These are phyloP conservation scores for Protomyces inundatus DNA, from an alignment of 1,139 yeast genomes.

Conservation along the genomic window DNA sequence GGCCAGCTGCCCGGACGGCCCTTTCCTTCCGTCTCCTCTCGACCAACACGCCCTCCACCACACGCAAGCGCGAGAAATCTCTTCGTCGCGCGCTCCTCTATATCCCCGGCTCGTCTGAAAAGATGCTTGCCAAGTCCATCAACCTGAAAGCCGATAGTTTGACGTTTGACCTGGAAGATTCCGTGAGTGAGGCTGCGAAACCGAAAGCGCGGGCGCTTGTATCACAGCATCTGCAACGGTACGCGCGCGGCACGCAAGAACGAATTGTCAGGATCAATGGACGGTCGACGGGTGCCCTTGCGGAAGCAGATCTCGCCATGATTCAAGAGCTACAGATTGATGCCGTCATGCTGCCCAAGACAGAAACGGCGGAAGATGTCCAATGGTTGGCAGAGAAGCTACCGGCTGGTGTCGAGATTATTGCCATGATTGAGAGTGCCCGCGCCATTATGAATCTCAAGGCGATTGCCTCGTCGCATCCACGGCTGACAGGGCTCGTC, in stretches of 20 bases:
- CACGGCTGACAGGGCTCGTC: slow-evolving; percentile 10
- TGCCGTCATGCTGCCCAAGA: slow-evolving; percentile 22
- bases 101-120: slow-evolving; percentile 24
- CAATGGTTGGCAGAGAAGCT: slow-evolving; percentile 10
- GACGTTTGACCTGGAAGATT: slow-evolving; percentile 17
- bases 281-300: slow-evolving; percentile 4
- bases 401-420: neutral
- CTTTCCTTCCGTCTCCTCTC: no score
- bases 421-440: slow-evolving; percentile 28
- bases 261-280: slow-evolving; percentile 12
- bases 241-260: slow-evolving; percentile 5
- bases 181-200: slow-evolving; percentile 6
- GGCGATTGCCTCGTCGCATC: slow-evolving; percentile 11
- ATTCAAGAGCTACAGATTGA: neutral
- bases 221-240: neutral
- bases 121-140: slow-evolving; percentile 16
- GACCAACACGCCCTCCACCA: no score
- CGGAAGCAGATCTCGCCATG: slow-evolving; percentile 8
- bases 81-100: slow-evolving; percentile 12
- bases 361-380: slow-evolving; percentile 17
- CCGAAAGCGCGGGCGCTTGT: slow-evolving; percentile 1
- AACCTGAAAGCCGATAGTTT: slow-evolving; percentile 9
- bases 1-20: no score
- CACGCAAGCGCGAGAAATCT: neutral
- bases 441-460: slow-evolving; percentile 7